Percentiles rank a stretch among this genome's conserved stretches.
phyloP scores from a whole-genome alignment of 2,329 filamentous ascomycete genomes.

The Arthrobotrys sphaeroides region DNA sequence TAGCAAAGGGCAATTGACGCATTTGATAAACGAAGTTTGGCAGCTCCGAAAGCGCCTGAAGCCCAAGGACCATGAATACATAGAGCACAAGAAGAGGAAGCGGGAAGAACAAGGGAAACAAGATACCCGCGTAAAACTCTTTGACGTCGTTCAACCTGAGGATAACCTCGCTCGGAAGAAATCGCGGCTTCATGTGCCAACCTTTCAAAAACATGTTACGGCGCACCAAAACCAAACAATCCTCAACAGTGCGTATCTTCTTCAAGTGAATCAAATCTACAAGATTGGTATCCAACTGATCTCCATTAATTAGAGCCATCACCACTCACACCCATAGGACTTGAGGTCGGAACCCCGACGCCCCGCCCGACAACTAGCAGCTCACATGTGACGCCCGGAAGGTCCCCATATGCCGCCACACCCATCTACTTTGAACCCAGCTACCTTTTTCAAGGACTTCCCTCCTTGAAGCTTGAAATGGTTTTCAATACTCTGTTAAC shows the following conservation, averaged over 20 bases:
- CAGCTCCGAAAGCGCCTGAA: constrained; percentile 3
- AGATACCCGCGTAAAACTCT: constrained; percentile 18
- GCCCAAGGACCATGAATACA: constrained; percentile 5
- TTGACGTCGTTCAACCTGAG: background rate
- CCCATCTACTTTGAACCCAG: background rate
- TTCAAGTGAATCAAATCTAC: background rate
- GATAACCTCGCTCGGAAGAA: background rate
- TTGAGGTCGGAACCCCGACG: constrained; percentile 19
- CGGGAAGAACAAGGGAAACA: background rate
- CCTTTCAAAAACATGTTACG: background rate
- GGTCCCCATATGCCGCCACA: background rate
- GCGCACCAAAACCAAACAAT: background rate
- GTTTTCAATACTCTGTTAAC: background rate
- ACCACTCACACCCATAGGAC: background rate
- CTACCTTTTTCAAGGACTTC: constrained; percentile 4
- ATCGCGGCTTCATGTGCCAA: background rate
- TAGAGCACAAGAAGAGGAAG: background rate
- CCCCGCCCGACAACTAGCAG: background rate
- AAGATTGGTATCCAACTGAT: background rate
- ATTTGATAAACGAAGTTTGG: constrained; percentile 19
- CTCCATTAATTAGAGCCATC: background rate
- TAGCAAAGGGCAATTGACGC: background rate
- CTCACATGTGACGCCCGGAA: background rate
- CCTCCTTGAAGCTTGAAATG: constrained; percentile 2
- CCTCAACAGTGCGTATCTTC: background rate